Evolutionary conservation across 805 yeast species (phyloP).

Genomic region (Myxozyma neotropica): DNA sequence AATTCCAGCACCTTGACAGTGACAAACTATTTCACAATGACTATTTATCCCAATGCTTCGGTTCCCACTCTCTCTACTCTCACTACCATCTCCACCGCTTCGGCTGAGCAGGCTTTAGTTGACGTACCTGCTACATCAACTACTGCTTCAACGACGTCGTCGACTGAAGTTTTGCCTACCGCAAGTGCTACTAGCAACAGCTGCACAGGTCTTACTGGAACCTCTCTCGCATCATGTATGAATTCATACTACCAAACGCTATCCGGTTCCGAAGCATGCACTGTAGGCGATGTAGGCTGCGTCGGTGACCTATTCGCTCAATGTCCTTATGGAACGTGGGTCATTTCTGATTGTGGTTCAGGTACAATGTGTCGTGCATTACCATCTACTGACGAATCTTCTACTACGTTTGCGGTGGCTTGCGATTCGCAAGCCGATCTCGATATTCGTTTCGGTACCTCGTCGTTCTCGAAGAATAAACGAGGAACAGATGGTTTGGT

Average conservation of each 20-base stretch:
- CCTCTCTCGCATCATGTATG: slow-evolving; percentile 23
- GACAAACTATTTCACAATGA: slow-evolving; percentile 13
- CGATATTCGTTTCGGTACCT: slow-evolving; percentile 6
- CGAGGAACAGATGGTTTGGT: background rate
- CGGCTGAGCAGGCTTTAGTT: background rate
- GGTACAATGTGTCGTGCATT: slow-evolving; percentile 65
- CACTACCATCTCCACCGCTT: slow-evolving; percentile 6
- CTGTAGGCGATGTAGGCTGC: slow-evolving; percentile 57
- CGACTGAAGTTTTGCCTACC: slow-evolving; percentile 15
- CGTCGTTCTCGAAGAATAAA: slow-evolving; percentile 5
- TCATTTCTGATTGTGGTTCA: slow-evolving; percentile 56
- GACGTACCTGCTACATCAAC: background rate
- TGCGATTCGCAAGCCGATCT: slow-evolving; percentile 30
- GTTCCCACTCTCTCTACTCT: slow-evolving; percentile 11
- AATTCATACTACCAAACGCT: slow-evolving; percentile 17
- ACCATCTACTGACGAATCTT: slow-evolving; percentile 39
- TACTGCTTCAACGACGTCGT: slow-evolving; percentile 19
- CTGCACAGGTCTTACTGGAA: slow-evolving; percentile 25
- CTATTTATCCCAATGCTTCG: slow-evolving; percentile 15
- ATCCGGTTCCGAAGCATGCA: slow-evolving; percentile 23
- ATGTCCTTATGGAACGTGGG: slow-evolving; percentile 64
- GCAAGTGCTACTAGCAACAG: background rate
- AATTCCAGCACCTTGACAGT: slow-evolving; percentile 24
- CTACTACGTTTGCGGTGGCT: slow-evolving; percentile 13
- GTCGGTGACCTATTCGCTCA: slow-evolving; percentile 55